Base-by-base conservation (phyloP, 2,329 filamentous ascomycete species). In the Phoma herbarum region DNA sequence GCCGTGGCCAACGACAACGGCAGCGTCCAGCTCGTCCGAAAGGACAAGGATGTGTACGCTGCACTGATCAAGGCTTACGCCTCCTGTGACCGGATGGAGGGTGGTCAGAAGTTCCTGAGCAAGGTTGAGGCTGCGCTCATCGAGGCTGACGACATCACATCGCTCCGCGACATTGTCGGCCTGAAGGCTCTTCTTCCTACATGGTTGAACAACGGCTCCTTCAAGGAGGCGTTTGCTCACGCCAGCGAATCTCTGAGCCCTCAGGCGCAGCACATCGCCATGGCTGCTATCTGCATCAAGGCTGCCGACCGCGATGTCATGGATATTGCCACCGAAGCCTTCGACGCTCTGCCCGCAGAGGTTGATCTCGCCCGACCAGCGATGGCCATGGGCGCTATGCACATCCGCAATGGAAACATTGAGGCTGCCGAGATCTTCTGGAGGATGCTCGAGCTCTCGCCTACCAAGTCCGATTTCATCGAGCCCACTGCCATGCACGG, bases 401-500 rank as follows among this genome's bases (percentile, higher is more conserved):
- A 93, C 70, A 85, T 97, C 53, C 92, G 94, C 57, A 85, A 87
- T 63, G 92, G 91, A 58, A 90, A 96, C 76, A 86, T 97, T 58
- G 82, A 88, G 23, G 85, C 87, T 54, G 93, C 93, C 49, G 86
- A 90, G 63, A 85, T 88, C 63, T 94, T 92, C 80, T 97, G 94
- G 93, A 85, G 87, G 52, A 82, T 91, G 56, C 82, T 97, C 41
- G 80, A 83, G 52, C 87, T 84, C 63, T 84, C 82, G 37, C 84
- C 88, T 2, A 84, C 87, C 58, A 83, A 86, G 70, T 81, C 84
- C 50, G 84, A 87, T 31, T 89, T 96, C 76, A 90, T 97, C 62
- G 93, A 97, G 79, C 91, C 93, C 23, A 90, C 92, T 12, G 87
- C 91, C 57, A 97, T 97, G 92, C 97, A 94, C 71, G 88, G 91